These are phyloP conservation scores for Teratosphaeria epicoccoides DNA, from an alignment of 2,329 filamentous ascomycete species.

Conservation along the genomic window DNA sequence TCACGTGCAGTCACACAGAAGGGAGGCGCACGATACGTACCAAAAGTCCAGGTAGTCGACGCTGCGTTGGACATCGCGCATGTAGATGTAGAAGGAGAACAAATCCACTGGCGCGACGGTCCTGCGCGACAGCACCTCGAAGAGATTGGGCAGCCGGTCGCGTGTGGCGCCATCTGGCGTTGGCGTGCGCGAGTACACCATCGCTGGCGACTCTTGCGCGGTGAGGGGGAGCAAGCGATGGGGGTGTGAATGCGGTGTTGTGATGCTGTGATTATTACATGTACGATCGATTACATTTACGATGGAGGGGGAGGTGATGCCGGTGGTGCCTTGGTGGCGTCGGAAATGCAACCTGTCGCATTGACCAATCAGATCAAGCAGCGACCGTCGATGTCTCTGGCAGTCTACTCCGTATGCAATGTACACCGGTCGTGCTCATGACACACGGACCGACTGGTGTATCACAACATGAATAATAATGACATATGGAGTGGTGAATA, in stretches of 20 bases:
- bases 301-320: neutral
- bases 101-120: constrained; percentile 94
- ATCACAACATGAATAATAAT: no score
- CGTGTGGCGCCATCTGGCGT: constrained; percentile 35
- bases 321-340: neutral
- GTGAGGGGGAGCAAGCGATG: neutral
- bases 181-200: constrained; percentile 19
- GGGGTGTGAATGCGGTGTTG: neutral
- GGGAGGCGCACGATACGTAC: constrained; percentile 42
- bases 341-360: neutral
- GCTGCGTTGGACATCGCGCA: constrained; percentile 95
- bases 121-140: constrained; percentile 86
- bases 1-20: neutral
- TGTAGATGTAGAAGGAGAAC: constrained; percentile 99
- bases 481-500: no score
- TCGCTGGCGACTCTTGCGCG: constrained; percentile 1
- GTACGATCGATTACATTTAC: no score
- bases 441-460: no score
- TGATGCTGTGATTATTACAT: no score
- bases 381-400: neutral
- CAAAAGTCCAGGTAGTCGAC: constrained; percentile 98
- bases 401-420: no score
- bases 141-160: constrained; percentile 84
- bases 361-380: neutral
- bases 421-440: no score